Evolutionary conservation across 768 basidiomycete genomes (phyloP), one percentile per base, ranked within the genome.

Genomic region (Udeniomyces megalosporus): DNA sequence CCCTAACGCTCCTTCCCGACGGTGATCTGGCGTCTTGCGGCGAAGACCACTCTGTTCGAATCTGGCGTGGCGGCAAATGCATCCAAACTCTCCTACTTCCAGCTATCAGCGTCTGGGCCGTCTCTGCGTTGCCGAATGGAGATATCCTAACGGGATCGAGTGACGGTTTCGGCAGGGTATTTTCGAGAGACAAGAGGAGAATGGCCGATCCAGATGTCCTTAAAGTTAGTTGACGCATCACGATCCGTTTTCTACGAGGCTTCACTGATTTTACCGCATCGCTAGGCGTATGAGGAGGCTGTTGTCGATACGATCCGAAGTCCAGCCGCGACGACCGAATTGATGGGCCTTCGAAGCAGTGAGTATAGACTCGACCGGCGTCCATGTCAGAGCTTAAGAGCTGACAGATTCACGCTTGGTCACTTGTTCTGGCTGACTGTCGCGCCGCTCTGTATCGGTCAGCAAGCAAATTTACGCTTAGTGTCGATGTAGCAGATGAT

Each of bases 91-190:
- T 73, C 5, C 57, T 69, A 4, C 71, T 71, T 52, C 72, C 72
- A 0, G 71, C 71, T 29, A 71, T 72, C 45, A 69, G 69, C 8
- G 72, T 73, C 22, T 73, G 72, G 72, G 67, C 70, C 12, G 68
- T 69, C 11, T 60, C 66, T n/a, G 61, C 55, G 5, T 42, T 73
- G 5, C 67, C 70, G 3, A 70, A 72, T 44, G 69, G 70, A 4
- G 72, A 73, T 60, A 56, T 73, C 34, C 61, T 72, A 3, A 69
- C 72, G 0, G 72, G 69, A 11, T 69, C 71, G 28, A 70, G 69
- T 4, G 72, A 73, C 52, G 65, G 67, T 15, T 24, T 38, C 3
- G 65, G 69, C 1, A 51, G 72, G 24, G 55, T 71, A 17, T 73
- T 70, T 69, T 67, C 72, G 8, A 64, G 38, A 32, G 62, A 65